Conservation (phyloP, 805 yeast species). For the Kodamaea sagamina region DNA sequence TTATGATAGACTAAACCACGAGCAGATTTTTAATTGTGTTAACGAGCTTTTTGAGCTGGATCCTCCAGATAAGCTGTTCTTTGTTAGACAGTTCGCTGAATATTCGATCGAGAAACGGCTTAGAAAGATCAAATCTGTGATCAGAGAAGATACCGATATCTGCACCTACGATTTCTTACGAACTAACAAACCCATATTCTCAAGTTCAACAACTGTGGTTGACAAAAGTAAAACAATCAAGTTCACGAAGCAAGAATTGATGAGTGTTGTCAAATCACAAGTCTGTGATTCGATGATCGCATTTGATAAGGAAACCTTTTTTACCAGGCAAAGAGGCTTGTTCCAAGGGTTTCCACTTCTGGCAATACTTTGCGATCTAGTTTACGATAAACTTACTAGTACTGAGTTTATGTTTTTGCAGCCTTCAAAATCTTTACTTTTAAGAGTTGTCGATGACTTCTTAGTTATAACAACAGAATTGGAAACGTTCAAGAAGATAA, state of each 20-base stretch:
- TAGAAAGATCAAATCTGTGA: slow-evolving; percentile 15
- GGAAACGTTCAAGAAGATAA: slow-evolving; percentile 21
- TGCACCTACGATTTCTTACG: slow-evolving; percentile 7
- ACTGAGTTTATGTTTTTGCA: slow-evolving; percentile 27
- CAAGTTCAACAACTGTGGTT: slow-evolving; percentile 16
- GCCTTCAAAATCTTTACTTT: slow-evolving; percentile 36
- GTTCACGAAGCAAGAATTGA: slow-evolving; percentile 46
- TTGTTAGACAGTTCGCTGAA: slow-evolving; percentile 21
- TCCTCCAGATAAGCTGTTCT: slow-evolving; percentile 20
- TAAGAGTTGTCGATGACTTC: slow-evolving; percentile 86
- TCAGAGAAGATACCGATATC: slow-evolving; percentile 18
- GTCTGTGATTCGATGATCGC: slow-evolving; percentile 51
- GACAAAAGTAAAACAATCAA: slow-evolving; percentile 36
- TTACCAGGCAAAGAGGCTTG: slow-evolving; percentile 62
- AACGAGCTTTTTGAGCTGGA: slow-evolving; percentile 29
- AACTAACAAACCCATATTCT: neutral
- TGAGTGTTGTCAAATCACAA: slow-evolving; percentile 51
- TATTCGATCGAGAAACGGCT: slow-evolving; percentile 6
- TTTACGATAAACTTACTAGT: slow-evolving; percentile 63
- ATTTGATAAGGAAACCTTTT: slow-evolving; percentile 38
- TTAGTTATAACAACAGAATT: slow-evolving; percentile 57
- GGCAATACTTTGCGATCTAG: slow-evolving; percentile 68
- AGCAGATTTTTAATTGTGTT: slow-evolving; percentile 38
- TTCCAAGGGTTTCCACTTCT: slow-evolving; percentile 87
- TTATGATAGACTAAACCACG: slow-evolving; percentile 68